Base-by-base conservation (phyloP, 2,329 filamentous ascomycete genomes). In the Phoma herbarum region DNA sequence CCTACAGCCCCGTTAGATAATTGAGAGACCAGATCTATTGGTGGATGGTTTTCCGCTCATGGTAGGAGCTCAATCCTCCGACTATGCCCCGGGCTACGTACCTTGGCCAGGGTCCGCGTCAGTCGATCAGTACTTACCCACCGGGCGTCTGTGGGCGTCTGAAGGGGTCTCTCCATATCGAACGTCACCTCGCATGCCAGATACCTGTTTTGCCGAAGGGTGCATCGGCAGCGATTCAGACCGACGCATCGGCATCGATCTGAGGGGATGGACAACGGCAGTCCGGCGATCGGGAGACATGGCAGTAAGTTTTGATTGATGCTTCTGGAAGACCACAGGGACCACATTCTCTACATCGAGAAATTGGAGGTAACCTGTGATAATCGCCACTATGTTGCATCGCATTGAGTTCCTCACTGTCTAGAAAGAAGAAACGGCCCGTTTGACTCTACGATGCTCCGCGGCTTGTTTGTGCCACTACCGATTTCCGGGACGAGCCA, bases 381-480 rank as follows among this genome's bases (percentile, higher is more conserved):
- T 39, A n/a, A 1, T 39, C 33, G 31, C 46, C 46, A 49, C 45
- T 18, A 39, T 28, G 31, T 49, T 28, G 28, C 29, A 35, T 47
- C 7, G 29, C 29, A 35, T 3, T 33, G 18, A 8, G 5, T 47
- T 47, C 44, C 28, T 23, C 18, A n/a, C 18, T 35, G 9, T 23
- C 9, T 11, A 7, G 4, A 4, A 20, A 10, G 28, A 20, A 23
- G 44, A 47, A 33, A 33, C 3, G 5, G 28, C 14, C 22, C 18
- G 10, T 42, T 42, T 6, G 7, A 18, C 10, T 9, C 20, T n/a
- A 49, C 22, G 11, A 16, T 16, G 31, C 5, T 16, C n/a, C 16
- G 20, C 23, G n/a, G 16, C 7, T 33, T 9, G 9, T 16, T 7
- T 20, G 33, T 39, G 10, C 20, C 31, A 23, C 39, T 42, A 20